Percentiles rank a stretch among this genome's conserved stretches.
Evolutionary conservation across 2,329 filamentous ascomycete genomes (phyloP).

Genomic region (Didymosphaeria variabile): DNA sequence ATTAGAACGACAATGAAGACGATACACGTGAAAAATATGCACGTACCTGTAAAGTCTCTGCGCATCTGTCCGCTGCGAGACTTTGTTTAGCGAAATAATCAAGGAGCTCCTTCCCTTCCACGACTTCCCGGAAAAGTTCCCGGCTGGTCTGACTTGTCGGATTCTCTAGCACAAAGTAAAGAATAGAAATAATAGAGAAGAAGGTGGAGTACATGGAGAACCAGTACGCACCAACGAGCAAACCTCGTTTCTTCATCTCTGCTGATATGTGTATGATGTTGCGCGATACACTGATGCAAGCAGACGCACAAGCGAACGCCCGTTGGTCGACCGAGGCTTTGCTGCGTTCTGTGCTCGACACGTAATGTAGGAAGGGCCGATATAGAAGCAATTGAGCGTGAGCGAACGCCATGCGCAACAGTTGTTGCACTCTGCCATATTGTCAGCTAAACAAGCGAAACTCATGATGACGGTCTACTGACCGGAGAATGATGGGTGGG

Average conservation of each 20-base stretch:
- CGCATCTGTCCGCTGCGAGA: constrained; percentile 88
- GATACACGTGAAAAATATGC: neutral
- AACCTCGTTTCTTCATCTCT: constrained; percentile 77
- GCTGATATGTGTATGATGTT: constrained; percentile 83
- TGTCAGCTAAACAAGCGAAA: constrained; percentile 14
- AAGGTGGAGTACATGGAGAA: constrained; percentile 87
- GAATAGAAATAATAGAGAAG: constrained; percentile 79
- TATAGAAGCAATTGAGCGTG: constrained; percentile 86
- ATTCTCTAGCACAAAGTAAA: constrained; percentile 84
- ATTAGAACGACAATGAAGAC: neutral
- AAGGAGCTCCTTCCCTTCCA: constrained; percentile 84
- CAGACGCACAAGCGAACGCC: constrained; percentile 77
- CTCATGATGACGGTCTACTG: constrained; percentile 47
- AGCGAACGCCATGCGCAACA: constrained; percentile 80
- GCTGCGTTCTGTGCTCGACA: constrained; percentile 66
- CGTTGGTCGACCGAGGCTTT: constrained; percentile 71
- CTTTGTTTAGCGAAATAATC: constrained; percentile 81
- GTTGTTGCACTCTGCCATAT: constrained; percentile 68
- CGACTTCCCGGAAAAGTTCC: constrained; percentile 85
- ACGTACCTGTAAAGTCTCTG: constrained; percentile 76
- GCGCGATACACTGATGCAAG: constrained; percentile 71
- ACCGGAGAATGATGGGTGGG: constrained; percentile 78
- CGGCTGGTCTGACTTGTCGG: constrained; percentile 76
- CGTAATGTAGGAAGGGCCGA: constrained; percentile 83
- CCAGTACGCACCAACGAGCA: constrained; percentile 86